Conservation (phyloP, 2,329 filamentous ascomycete genomes). For the Apiospora phragmitis region DNA sequence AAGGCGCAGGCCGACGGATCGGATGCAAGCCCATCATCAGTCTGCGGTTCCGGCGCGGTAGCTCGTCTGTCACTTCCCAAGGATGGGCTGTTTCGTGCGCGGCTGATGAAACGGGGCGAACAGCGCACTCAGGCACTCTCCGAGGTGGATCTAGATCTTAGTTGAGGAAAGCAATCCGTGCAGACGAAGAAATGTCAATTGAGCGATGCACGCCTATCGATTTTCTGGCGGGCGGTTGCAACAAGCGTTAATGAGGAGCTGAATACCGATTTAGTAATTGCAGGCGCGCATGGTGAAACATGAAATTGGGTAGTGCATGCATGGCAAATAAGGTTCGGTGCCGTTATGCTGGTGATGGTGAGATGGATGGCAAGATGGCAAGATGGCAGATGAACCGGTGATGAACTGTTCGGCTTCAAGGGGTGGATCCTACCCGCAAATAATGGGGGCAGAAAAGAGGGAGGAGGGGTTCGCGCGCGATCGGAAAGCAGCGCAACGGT, state of each 20-base stretch:
- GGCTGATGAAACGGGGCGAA: background rate
- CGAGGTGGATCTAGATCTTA: background rate
- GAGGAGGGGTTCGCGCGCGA: background rate
- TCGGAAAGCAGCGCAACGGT: background rate
- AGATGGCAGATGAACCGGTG: background rate
- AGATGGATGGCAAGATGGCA: background rate
- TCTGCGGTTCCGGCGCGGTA: background rate
- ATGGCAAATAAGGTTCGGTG: background rate
- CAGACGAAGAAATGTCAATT: background rate
- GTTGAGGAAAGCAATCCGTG: background rate
- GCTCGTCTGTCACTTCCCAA: background rate
- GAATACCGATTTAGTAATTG: background rate
- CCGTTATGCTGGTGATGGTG: background rate
- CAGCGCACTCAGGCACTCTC: background rate
- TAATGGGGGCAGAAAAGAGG: background rate
- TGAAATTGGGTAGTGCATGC: background rate
- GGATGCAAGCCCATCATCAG: background rate
- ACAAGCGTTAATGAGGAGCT: background rate
- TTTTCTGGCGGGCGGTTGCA: background rate
- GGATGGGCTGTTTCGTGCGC: background rate
- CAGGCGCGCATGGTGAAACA: conserved; percentile 1
- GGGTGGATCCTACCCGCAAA: background rate
- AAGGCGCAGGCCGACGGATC: background rate
- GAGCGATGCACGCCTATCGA: background rate
- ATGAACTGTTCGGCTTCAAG: conserved; percentile 1